Evolutionary conservation across 2,329 filamentous ascomycete genomes (phyloP).

Genomic region (Paracoccidioides lutzii): DNA sequence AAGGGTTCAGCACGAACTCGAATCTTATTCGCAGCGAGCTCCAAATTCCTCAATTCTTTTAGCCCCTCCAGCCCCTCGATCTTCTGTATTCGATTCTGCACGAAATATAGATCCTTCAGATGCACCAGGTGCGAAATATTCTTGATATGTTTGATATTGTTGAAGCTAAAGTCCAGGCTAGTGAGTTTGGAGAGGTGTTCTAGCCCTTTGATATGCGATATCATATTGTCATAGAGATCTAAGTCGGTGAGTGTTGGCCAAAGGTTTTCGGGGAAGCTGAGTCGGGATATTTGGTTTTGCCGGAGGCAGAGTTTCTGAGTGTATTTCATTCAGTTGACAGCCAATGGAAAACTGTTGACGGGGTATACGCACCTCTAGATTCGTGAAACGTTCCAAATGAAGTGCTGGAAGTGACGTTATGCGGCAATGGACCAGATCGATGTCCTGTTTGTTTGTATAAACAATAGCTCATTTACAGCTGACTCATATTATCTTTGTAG

Average conservation of each 20-base stretch:
- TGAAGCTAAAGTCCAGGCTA: slow-evolving; percentile 85
- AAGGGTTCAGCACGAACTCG: slow-evolving; percentile 33
- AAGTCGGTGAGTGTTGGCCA: slow-evolving; percentile 62
- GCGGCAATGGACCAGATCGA: slow-evolving; percentile 80
- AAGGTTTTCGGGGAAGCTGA: slow-evolving; percentile 59
- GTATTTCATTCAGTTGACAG: not conserved
- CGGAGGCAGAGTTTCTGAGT: slow-evolving; percentile 65
- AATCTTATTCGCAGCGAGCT: slow-evolving; percentile 86
- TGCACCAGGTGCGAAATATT: slow-evolving; percentile 64
- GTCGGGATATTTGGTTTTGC: slow-evolving; percentile 74
- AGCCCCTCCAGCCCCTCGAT: slow-evolving; percentile 77
- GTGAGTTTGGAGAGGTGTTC: slow-evolving; percentile 65
- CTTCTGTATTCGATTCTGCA: slow-evolving; percentile 81
- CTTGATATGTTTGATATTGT: slow-evolving; percentile 98
- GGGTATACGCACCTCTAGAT: slow-evolving; percentile 42
- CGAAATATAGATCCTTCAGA: slow-evolving; percentile 75
- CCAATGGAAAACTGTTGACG: not conserved
- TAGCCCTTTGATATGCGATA: slow-evolving; percentile 72
- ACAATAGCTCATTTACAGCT: not conserved
- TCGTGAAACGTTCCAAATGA: slow-evolving; percentile 68
- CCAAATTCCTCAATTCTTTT: slow-evolving; percentile 63
- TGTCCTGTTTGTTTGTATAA: slow-evolving; percentile 46
- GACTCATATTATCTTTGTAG: no score
- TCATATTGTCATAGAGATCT: slow-evolving; percentile 93
- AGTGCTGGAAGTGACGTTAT: slow-evolving; percentile 66